phyloP scores from a whole-genome alignment of 352 stramenopile species.

The Pythium brassicae region DNA sequence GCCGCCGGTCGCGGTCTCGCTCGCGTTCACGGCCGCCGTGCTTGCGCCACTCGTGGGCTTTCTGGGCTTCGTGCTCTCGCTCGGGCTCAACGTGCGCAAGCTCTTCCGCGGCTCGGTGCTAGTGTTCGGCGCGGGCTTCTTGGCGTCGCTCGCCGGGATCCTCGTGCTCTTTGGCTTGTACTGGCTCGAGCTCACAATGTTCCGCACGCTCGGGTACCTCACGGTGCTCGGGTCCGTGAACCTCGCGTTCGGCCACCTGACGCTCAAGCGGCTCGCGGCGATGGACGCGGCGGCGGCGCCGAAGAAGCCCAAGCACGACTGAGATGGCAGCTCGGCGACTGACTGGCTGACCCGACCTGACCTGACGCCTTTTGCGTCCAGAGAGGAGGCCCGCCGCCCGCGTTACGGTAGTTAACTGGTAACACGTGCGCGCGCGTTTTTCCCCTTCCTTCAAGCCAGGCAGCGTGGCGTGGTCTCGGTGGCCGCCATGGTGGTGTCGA shows the following conservation, averaged over 20 bases:
- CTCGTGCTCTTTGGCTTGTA: conserved; percentile 80
- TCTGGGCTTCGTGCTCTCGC: conserved; percentile 52
- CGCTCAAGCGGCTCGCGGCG: conserved; percentile 65
- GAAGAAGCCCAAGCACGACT: conserved; percentile 66
- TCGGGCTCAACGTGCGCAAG: conserved; percentile 62
- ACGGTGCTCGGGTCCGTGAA: conserved; percentile 49
- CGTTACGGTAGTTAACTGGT: neutral
- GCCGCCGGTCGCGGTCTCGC: conserved; percentile 57
- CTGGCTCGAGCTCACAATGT: conserved; percentile 90
- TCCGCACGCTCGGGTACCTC: conserved; percentile 74
- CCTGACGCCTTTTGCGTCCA: neutral
- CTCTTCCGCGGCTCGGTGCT: conserved; percentile 63
- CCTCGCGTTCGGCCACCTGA: conserved; percentile 68
- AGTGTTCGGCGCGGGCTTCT: conserved; percentile 67
- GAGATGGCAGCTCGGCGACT: neutral
- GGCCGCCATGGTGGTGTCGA: no score
- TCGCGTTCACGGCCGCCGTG: conserved; percentile 64
- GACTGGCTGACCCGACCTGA: no score
- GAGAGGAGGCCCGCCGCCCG: neutral
- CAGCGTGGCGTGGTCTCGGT: no score
- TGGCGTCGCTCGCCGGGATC: conserved; percentile 66
- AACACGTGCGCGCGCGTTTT: no score
- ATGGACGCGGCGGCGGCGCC: conserved; percentile 18
- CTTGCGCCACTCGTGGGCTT: conserved; percentile 60
- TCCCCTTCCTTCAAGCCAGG: no score